Base-by-base conservation (phyloP, 169 alveolate genomes). In the Ichthyophthirius multifiliis region DNA sequence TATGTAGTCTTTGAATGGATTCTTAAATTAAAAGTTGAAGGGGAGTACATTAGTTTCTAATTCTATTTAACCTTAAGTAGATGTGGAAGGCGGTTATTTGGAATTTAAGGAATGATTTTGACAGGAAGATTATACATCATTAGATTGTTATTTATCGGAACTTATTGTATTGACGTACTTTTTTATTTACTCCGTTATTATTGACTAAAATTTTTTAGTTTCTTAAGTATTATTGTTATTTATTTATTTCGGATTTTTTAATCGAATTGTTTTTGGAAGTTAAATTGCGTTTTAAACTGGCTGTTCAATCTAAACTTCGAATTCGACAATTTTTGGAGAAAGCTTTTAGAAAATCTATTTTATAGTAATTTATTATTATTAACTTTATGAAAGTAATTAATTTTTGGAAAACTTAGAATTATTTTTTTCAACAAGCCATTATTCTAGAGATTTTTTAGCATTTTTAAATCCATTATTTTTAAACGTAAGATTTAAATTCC, bases 1-100 rank as follows among this genome's bases (percentile, higher is more conserved):
- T 10, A 94, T 86, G 62, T 93, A 95, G 20, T 81, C 86, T 73
- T 71, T 81, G 34, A 67, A 44, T 9, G 86, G 82, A 27, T 76
- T 81, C 46, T 81, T 81, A 55, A 81, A 81, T 45, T 46, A 46
- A 47, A 81, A 37, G 7, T 16, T 55, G 2, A 55, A 16, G 9
- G 71, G 71, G 23, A 55, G 15, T 3, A 12, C 1, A 7, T 55
- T 55, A 15, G 71, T 55, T 55, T 55, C 71, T 10, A 39, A 39
- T 27, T 55, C 71, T 2, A 23, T n/a, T 1, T n/a, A n/a, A n/a
- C 43, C 43, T 55, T 10, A 34, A 9, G 23, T 55, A 27, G 71
- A 55, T 27, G 1, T 15, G 16, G 43, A 27, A 23, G 71, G 23
- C 2, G 71, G 43, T 55, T 55, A 7, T 23, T 55, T 12, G 13